Conservation (phyloP, 2,329 filamentous ascomycete genomes). For the Exophiala dermatitidis region DNA sequence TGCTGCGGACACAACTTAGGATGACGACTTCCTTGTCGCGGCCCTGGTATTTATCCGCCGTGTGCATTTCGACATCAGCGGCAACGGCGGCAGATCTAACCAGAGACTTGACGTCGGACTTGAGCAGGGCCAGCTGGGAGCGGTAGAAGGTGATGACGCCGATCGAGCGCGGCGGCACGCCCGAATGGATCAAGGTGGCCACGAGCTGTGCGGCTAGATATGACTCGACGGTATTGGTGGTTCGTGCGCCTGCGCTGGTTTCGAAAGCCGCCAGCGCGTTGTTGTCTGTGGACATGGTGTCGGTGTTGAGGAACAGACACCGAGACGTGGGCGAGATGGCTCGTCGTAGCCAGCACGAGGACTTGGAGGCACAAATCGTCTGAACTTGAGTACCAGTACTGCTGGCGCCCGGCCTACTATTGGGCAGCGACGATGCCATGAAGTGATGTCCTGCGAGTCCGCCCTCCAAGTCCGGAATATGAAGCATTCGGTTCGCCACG, state of each 20-base stretch:
- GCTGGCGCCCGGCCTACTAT: no score
- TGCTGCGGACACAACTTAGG: conserved; percentile 79
- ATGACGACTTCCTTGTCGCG: conserved; percentile 91
- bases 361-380: conserved; percentile 27
- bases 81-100: conserved; percentile 32
- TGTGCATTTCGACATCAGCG: conserved; percentile 80
- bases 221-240: conserved; percentile 81
- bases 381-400: not conserved
- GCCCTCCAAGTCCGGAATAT: conserved; percentile 56
- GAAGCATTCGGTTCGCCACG: conserved; percentile 62
- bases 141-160: conserved; percentile 97
- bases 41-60: conserved; percentile 92
- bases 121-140: conserved; percentile 77
- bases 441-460: conserved; percentile 56
- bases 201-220: conserved; percentile 72
- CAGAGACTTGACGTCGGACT: conserved; percentile 56
- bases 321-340: conserved; percentile 63
- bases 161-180: conserved; percentile 67
- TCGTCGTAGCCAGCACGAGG: conserved; percentile 69
- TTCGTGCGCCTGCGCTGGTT: conserved; percentile 66
- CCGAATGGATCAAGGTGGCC: conserved; percentile 65
- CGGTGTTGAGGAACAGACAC: conserved; percentile 85
- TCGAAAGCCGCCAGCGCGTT: conserved; percentile 35
- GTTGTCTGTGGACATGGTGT: conserved; percentile 63
- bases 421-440: conserved; percentile 39